Evolutionary conservation across 345 rosid species (phyloP).

Genomic region (Pistacia vera): DNA sequence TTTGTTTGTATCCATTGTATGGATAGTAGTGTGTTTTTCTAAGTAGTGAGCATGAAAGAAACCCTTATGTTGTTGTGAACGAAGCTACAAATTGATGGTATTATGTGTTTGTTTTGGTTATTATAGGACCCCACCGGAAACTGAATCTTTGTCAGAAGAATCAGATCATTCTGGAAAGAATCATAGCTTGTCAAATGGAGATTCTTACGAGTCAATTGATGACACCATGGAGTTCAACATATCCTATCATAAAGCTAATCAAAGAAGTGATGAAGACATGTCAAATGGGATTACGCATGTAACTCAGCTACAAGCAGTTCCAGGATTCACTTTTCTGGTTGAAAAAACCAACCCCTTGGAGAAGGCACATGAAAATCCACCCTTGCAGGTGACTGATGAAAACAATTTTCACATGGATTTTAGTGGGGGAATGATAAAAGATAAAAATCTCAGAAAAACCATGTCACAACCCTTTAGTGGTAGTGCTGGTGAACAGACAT

Average conservation of each 20-base stretch:
- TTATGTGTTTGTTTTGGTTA: conserved; percentile 16
- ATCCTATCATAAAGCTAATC: conserved; percentile 66
- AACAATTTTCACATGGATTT: conserved; percentile 30
- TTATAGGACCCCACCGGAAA: conserved; percentile 75
- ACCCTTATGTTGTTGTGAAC: neutral
- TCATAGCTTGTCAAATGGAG: conserved; percentile 54
- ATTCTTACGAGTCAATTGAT: conserved; percentile 56
- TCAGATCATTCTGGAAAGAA: conserved; percentile 59
- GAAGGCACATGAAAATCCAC: conserved; percentile 28
- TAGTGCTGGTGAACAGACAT: conserved; percentile 24
- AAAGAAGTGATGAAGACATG: conserved; percentile 33
- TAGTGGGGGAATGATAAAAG: conserved; percentile 29
- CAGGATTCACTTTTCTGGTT: conserved; percentile 58
- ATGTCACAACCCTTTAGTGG: conserved; percentile 37
- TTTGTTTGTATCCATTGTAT: neutral
- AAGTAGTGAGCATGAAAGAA: neutral
- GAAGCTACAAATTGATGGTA: conserved; percentile 22
- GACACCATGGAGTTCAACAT: conserved; percentile 64
- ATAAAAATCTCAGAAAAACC: conserved; percentile 47
- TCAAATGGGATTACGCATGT: conserved; percentile 53
- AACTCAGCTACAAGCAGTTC: conserved; percentile 44
- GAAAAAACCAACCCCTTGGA: conserved; percentile 44
- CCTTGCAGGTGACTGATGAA: conserved; percentile 34
- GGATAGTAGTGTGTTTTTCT: neutral
- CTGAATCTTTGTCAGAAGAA: conserved; percentile 60